Percentiles rank a stretch among this genome's conserved stretches.
Evolutionary conservation across 208 protist species (phyloP).

Genomic region (Endotrypanum monterogeii): DNA sequence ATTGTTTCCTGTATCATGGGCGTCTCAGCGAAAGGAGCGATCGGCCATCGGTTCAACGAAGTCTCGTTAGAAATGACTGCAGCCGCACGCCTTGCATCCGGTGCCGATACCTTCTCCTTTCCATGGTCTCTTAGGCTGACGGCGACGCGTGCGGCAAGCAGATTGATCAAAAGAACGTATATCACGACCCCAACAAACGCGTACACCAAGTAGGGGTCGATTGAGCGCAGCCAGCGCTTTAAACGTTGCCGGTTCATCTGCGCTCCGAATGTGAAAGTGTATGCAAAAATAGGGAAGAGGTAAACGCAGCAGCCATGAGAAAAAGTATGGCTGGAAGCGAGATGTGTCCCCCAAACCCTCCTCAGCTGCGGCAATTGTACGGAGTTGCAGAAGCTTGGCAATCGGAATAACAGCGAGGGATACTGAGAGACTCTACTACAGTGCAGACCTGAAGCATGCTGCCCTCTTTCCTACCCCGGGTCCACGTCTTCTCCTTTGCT

Average conservation of each 20-base stretch:
- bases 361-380: not conserved
- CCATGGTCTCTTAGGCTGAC: conserved; percentile 11
- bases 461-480: not conserved
- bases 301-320: conserved; percentile 7
- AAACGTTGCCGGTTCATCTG: conserved; percentile 6
- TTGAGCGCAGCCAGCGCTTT: conserved; percentile 14
- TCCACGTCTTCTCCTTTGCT: not conserved
- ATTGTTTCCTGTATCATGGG: conserved; percentile 21
- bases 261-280: conserved; percentile 1
- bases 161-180: conserved; percentile 32
- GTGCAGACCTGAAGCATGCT: not conserved
- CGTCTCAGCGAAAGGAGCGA: conserved; percentile 17
- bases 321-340: conserved; percentile 6
- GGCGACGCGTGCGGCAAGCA: conserved; percentile 21
- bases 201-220: conserved; percentile 35
- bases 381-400: not conserved
- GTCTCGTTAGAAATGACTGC: not conserved
- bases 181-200: conserved; percentile 28
- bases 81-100: not conserved
- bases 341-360: not conserved
- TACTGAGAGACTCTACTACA: not conserved
- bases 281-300: conserved; percentile 13
- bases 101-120: not conserved
- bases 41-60: conserved; percentile 26
- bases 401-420: not conserved